Evolutionary conservation across 441 rosid genomes (phyloP).

Genomic region (Erysimum cheiri): DNA sequence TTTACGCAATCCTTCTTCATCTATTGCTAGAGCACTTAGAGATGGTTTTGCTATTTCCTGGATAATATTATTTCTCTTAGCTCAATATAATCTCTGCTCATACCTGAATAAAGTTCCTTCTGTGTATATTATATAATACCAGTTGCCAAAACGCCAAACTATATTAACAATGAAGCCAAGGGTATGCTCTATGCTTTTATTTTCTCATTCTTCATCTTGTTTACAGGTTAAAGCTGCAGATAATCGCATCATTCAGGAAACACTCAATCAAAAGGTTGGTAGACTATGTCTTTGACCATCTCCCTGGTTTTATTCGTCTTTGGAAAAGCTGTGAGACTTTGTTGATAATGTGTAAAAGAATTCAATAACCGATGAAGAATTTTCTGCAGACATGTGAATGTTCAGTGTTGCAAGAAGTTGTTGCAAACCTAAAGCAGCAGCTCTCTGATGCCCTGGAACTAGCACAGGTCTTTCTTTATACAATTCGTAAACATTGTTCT

Average conservation of each 20-base stretch:
- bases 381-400: slow-evolving; percentile 74
- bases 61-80: background rate
- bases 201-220: slow-evolving; percentile 24
- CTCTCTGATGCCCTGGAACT: slow-evolving; percentile 68
- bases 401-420: slow-evolving; percentile 73
- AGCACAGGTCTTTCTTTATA: slow-evolving; percentile 31
- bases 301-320: background rate
- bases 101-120: background rate
- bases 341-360: slow-evolving; percentile 9
- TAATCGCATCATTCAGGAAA: slow-evolving; percentile 90
- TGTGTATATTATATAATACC: background rate
- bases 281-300: background rate
- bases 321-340: slow-evolving; percentile 5
- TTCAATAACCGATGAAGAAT: slow-evolving; percentile 36
- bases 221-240: slow-evolving; percentile 93
- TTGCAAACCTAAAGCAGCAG: slow-evolving; percentile 78
- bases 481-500: slow-evolving; percentile 8
- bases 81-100: background rate
- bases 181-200: background rate
- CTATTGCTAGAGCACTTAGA: slow-evolving; percentile 9
- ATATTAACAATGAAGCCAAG: slow-evolving; percentile 2
- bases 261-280: slow-evolving; percentile 83
- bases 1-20: slow-evolving; percentile 19
- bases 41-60: slow-evolving; percentile 15
- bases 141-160: slow-evolving; percentile 17